Percentiles rank a stretch among this genome's conserved stretches.
Evolutionary conservation across 2,329 filamentous ascomycete species (phyloP).

Genomic region (Paecilomyces dactylethromorphus): DNA sequence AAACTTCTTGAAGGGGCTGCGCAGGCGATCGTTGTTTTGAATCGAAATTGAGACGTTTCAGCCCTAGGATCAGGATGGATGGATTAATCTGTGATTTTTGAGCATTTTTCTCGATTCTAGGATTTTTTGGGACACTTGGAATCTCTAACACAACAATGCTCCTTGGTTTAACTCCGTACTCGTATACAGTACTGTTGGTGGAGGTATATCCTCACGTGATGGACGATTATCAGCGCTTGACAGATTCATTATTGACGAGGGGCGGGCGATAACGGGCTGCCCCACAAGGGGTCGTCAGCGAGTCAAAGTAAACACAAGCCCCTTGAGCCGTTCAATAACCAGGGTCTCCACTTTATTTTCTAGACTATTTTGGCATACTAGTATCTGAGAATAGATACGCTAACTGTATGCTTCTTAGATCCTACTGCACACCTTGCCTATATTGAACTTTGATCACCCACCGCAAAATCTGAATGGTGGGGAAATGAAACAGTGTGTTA

Average conservation of each 20-base stretch:
- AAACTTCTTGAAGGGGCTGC: background rate
- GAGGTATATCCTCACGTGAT: too few relatives aligned
- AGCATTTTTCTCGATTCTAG: too few relatives aligned
- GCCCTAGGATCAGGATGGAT: background rate
- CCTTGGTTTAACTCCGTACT: too few relatives aligned
- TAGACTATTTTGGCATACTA: background rate
- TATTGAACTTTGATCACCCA: background rate
- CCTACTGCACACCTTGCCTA: background rate
- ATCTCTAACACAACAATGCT: too few relatives aligned
- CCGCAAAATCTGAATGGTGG: background rate
- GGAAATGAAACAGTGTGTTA: background rate
- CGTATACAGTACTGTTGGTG: too few relatives aligned
- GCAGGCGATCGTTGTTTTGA: background rate
- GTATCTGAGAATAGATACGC: background rate
- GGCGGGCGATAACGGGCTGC: too few relatives aligned
- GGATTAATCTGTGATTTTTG: too few relatives aligned
- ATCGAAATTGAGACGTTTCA: background rate
- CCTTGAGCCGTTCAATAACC: background rate
- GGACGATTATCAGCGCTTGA: too few relatives aligned
- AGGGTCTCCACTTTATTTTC: background rate
- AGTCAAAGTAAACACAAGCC: background rate
- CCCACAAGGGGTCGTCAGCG: too few relatives aligned
- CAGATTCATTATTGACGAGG: too few relatives aligned
- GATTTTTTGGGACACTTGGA: too few relatives aligned
- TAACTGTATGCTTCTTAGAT: background rate